phyloP scores from a whole-genome alignment of 179 eudicot species.

The Monotropa hypopitys region DNA sequence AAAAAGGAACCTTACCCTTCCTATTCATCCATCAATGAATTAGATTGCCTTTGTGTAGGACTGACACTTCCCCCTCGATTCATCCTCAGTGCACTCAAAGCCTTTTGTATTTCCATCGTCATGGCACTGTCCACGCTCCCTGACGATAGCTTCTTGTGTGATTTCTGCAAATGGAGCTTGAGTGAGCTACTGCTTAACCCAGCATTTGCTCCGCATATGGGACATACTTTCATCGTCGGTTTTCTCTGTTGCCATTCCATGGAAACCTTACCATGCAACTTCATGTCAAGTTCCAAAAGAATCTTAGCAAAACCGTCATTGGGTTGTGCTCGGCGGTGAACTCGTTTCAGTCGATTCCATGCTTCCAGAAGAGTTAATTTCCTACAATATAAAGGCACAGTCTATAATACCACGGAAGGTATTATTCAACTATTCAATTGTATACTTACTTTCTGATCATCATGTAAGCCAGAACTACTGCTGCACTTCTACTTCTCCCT shows the following conservation, averaged over 20 bases:
- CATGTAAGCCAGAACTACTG: slow-evolving; percentile 76
- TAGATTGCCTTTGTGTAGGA: slow-evolving; percentile 63
- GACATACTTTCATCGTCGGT: slow-evolving; percentile 85
- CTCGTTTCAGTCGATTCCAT: slow-evolving; percentile 80
- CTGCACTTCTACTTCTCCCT: slow-evolving; percentile 98
- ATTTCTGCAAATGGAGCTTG: slow-evolving; percentile 89
- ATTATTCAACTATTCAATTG: not conserved
- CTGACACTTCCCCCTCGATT: slow-evolving; percentile 79
- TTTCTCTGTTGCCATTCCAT: slow-evolving; percentile 98
- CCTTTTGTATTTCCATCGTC: slow-evolving; percentile 95
- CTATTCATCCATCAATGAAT: slow-evolving; percentile 30
- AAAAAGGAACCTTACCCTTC: slow-evolving; percentile 1
- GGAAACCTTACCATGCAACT: slow-evolving; percentile 76
- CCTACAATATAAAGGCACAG: slow-evolving; percentile 26
- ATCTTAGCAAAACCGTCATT: slow-evolving; percentile 91
- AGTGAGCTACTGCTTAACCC: slow-evolving; percentile 94
- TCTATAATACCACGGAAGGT: not conserved
- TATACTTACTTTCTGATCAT: slow-evolving; percentile 82
- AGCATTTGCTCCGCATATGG: slow-evolving; percentile 89
- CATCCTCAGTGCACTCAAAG: slow-evolving; percentile 54
- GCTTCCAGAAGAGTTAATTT: slow-evolving; percentile 65
- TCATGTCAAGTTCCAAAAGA: slow-evolving; percentile 57
- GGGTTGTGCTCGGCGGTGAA: slow-evolving; percentile 90
- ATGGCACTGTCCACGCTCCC: slow-evolving; percentile 99
- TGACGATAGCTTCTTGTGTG: slow-evolving; percentile 78